Evolutionary conservation across 306 rosid genomes (phyloP), one percentile per base, ranked within the genome.

Genomic region (Gastrolobium bilobum): DNA sequence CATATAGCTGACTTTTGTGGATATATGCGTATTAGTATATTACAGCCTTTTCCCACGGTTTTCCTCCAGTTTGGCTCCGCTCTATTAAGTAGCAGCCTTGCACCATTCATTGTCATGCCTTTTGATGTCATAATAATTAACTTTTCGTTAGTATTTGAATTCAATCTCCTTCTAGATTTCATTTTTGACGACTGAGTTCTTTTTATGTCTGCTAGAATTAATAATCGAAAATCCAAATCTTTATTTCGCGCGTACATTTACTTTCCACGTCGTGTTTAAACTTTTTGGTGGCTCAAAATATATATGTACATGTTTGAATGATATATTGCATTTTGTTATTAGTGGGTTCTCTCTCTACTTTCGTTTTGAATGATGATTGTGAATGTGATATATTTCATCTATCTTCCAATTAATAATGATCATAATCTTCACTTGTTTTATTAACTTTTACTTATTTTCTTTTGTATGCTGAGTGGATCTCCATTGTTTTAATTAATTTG

Each of bases 1-100:
- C 0, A 33, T 37, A 68, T 62, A 85, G 80, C 83, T 83, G 88
- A 85, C 88, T 83, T 84, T 79, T 76, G 71, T 10, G 81, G 53
- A 20, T 20, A 20, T 20, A 42, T 75, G 75, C 76, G 67, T 80
- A 62, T 80, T 8, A 52, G 5, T 61, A 64, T 7, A 63, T 20
- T 76, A 11, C 34, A 7, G 37, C 40, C 20, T 3, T 43, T 48
- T 52, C 54, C 76, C 48, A 20, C 10, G 4, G 15, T 46, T 70
- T 60, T 58, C 6, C 7, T 37, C 67, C 3, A 57, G 42, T 71
- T 77, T 56, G 77, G 71, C 51, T 35, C 52, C 38, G 10, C 44
- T 30, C 9, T 4, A 62, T 9, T 13, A 43, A 13, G n/a, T 46
- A 10, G 85, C 77, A 60, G 73, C 77, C 71, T 68, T 8, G 26